Percentiles rank a stretch among this genome's conserved stretches.
Conservation (phyloP, 306 rosid genomes). For the Luffa acutangula region DNA sequence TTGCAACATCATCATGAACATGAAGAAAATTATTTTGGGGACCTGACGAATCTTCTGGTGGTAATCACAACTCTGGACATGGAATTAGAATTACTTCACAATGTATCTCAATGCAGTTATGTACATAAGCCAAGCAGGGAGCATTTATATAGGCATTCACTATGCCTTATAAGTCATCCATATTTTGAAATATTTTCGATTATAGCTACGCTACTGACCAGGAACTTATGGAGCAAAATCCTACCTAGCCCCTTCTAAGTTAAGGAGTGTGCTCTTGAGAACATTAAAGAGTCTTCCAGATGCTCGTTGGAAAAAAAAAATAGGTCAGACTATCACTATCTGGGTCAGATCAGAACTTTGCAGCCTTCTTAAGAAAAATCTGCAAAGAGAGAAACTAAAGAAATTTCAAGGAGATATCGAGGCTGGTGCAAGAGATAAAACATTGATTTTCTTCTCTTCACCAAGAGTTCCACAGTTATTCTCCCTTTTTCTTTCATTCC, state of each 20-base stretch:
- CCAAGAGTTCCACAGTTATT: background rate
- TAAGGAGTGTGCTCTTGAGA: background rate
- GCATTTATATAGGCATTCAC: background rate
- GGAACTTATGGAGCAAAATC: background rate
- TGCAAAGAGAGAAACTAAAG: background rate
- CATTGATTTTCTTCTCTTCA: background rate
- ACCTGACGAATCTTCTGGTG: background rate
- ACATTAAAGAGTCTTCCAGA: background rate
- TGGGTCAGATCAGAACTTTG: background rate
- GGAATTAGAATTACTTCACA: background rate
- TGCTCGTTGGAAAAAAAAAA: background rate
- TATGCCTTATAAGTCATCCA: background rate
- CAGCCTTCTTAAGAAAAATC: background rate
- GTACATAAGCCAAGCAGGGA: background rate
- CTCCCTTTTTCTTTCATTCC: background rate
- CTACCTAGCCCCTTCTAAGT: background rate
- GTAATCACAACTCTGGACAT: background rate
- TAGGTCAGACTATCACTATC: background rate
- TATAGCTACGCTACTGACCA: background rate
- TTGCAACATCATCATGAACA: background rate
- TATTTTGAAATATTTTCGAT: background rate
- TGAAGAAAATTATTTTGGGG: background rate
- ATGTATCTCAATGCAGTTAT: background rate
- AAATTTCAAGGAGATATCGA: background rate
- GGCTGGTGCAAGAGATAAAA: background rate